phyloP scores from a whole-genome alignment of 495 filamentous ascomycete species.

The Podospora comata region DNA sequence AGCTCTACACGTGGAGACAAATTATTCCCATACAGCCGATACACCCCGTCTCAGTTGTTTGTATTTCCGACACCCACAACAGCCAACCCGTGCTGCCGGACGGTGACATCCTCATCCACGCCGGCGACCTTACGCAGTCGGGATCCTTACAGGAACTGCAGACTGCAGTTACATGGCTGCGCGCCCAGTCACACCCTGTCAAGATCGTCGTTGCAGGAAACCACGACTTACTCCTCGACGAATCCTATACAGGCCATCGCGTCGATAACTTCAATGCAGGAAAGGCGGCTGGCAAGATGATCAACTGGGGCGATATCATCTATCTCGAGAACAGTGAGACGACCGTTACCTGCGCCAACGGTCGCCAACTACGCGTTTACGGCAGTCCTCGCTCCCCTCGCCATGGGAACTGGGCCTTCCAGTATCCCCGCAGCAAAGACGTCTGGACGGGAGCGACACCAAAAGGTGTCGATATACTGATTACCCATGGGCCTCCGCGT shows the following conservation, averaged over 20 bases:
- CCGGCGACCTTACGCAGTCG: slow-evolving; percentile 79
- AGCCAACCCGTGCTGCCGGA: slow-evolving; percentile 58
- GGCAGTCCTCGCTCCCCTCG: slow-evolving; percentile 38
- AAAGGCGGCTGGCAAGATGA: no score
- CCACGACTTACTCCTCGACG: slow-evolving; percentile 33
- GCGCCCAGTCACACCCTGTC: slow-evolving; percentile 58
- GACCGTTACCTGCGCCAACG: slow-evolving; percentile 34
- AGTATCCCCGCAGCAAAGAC: slow-evolving; percentile 23
- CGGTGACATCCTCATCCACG: slow-evolving; percentile 83
- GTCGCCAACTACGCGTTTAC: slow-evolving; percentile 36
- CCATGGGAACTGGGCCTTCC: slow-evolving; percentile 35
- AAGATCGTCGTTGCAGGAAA: slow-evolving; percentile 77
- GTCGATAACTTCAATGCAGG: not conserved
- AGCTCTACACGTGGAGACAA: slow-evolving; percentile 18
- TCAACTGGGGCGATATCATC: slow-evolving; percentile 45
- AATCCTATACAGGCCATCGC: slow-evolving; percentile 14
- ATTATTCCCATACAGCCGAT: slow-evolving; percentile 1
- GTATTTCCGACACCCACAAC: slow-evolving; percentile 87
- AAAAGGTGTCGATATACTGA: slow-evolving; percentile 59
- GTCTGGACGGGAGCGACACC: slow-evolving; percentile 46
- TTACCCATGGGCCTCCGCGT: slow-evolving; percentile 69
- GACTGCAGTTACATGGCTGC: slow-evolving; percentile 66
- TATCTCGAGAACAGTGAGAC: slow-evolving; percentile 43
- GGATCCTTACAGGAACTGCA: slow-evolving; percentile 71
- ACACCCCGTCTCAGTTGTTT: slow-evolving; percentile 51